Conservation (phyloP, 768 basidiomycete species). For the Hypholoma fasciculare region DNA sequence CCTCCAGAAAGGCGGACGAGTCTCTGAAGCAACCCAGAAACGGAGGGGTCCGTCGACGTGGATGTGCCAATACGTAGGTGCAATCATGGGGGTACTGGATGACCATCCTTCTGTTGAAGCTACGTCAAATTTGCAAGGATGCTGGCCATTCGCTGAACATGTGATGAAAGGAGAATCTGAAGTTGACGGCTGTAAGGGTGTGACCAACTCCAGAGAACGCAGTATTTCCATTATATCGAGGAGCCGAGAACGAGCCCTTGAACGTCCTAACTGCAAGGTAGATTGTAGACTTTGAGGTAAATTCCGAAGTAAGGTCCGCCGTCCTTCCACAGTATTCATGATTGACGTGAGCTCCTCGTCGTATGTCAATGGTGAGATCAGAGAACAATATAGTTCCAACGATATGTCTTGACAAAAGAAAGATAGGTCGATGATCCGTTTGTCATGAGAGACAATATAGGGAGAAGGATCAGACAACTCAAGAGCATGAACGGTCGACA, state of each 20-base stretch:
- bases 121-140: slow-evolving; percentile 48
- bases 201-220: slow-evolving; percentile 53
- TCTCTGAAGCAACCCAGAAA: slow-evolving; percentile 57
- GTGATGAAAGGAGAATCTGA: slow-evolving; percentile 42
- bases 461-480: slow-evolving; percentile 36
- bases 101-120: slow-evolving; percentile 44
- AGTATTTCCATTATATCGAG: slow-evolving; percentile 64
- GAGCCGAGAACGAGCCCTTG: slow-evolving; percentile 58
- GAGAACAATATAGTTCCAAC: slow-evolving; percentile 60
- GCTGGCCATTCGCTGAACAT: slow-evolving; percentile 41
- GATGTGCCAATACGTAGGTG: slow-evolving; percentile 68
- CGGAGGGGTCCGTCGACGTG: slow-evolving; percentile 54
- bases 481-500: slow-evolving; percentile 50
- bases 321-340: slow-evolving; percentile 48
- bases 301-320: slow-evolving; percentile 49
- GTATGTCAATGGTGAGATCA: slow-evolving; percentile 57
- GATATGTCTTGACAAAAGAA: slow-evolving; percentile 68
- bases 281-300: slow-evolving; percentile 51
- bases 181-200: slow-evolving; percentile 52
- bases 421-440: slow-evolving; percentile 58
- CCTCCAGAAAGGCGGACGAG: slow-evolving; percentile 55
- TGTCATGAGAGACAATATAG: slow-evolving; percentile 49
- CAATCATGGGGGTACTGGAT: slow-evolving; percentile 39
- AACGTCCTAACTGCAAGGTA: slow-evolving; percentile 57
- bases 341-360: slow-evolving; percentile 57